A percentile compares a stretch with the other conserved stretches of the same genome.
Evolutionary conservation across 1,139 yeast genomes (phyloP).

Genomic region (Sugiyamaella neomexicana): DNA sequence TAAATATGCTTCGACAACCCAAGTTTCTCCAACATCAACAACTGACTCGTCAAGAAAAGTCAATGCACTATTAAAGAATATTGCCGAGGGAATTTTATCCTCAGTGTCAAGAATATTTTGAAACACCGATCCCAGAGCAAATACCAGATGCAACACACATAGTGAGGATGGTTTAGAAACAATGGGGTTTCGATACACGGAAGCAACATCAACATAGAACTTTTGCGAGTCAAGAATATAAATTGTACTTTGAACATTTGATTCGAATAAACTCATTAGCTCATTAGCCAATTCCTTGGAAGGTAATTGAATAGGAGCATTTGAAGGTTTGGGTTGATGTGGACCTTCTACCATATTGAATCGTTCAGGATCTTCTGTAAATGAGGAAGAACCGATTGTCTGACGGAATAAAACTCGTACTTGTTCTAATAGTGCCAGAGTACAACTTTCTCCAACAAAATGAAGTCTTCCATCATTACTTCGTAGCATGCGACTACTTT

Average conservation of each 20-base stretch:
- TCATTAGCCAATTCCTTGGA: conserved; percentile 35
- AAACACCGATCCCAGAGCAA: conserved; percentile 42
- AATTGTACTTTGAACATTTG: conserved; percentile 43
- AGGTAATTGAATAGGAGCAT: conserved; percentile 39
- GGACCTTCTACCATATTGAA: conserved; percentile 43
- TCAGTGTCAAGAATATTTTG: neutral
- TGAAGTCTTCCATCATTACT: conserved; percentile 24
- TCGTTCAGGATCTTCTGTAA: conserved; percentile 44
- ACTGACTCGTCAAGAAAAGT: conserved; percentile 38
- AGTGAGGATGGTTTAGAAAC: conserved; percentile 33
- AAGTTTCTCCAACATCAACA: conserved; percentile 44
- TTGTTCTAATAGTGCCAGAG: conserved; percentile 40
- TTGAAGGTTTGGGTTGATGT: conserved; percentile 26
- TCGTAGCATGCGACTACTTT: conserved; percentile 16
- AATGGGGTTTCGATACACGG: conserved; percentile 39
- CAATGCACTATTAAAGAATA: conserved; percentile 43
- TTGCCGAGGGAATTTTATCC: conserved; percentile 21
- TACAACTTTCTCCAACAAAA: conserved; percentile 43
- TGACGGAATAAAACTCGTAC: conserved; percentile 38
- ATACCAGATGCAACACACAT: conserved; percentile 43
- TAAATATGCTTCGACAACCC: conserved; percentile 49
- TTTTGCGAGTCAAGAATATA: conserved; percentile 44
- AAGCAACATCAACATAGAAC: conserved; percentile 36
- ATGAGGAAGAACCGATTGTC: conserved; percentile 37
- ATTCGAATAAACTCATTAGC: conserved; percentile 39